Percentiles rank a stretch among this genome's conserved stretches.
Evolutionary conservation across 768 basidiomycete genomes (phyloP).

Genomic region (Pleurotus cornucopiae): DNA sequence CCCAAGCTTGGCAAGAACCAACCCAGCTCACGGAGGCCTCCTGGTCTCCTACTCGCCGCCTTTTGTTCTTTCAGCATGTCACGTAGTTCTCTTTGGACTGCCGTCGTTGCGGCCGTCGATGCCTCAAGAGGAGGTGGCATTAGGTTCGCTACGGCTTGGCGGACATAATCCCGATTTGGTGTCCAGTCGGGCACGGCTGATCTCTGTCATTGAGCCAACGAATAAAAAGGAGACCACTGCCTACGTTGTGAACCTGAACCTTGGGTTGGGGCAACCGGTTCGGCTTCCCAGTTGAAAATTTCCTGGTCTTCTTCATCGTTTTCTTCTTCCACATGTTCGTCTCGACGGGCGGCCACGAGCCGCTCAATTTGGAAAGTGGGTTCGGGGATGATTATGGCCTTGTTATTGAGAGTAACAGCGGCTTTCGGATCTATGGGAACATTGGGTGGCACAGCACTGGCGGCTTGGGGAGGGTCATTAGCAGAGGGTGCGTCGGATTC

Average conservation of each 20-base stretch:
- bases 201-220: background rate
- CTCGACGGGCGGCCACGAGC: slow-evolving; percentile 36
- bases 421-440: slow-evolving; percentile 48
- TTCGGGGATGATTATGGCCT: slow-evolving; percentile 49
- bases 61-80: slow-evolving; percentile 60
- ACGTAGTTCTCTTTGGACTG: slow-evolving; percentile 59
- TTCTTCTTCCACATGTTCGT: slow-evolving; percentile 37
- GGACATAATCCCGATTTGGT: slow-evolving; percentile 49
- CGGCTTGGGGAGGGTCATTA: slow-evolving; percentile 9
- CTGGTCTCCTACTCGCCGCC: slow-evolving; percentile 20
- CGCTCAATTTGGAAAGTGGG: slow-evolving; percentile 50
- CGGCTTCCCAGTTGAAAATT: slow-evolving; percentile 32
- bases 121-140: slow-evolving; percentile 62
- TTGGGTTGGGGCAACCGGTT: slow-evolving; percentile 12
- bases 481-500: slow-evolving; percentile 3
- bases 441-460: slow-evolving; percentile 27
- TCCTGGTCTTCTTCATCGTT: slow-evolving; percentile 47
- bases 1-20: slow-evolving; percentile 67
- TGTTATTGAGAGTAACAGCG: slow-evolving; percentile 32
- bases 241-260: background rate
- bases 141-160: slow-evolving; percentile 34
- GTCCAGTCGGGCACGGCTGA: slow-evolving; percentile 41
- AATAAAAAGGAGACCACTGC: background rate
- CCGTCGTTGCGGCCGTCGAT: slow-evolving; percentile 46
- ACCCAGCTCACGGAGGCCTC: slow-evolving; percentile 51